These are phyloP conservation scores for Mycena indigotica DNA, from an alignment of 768 basidiomycete species.

Conservation along the genomic window DNA sequence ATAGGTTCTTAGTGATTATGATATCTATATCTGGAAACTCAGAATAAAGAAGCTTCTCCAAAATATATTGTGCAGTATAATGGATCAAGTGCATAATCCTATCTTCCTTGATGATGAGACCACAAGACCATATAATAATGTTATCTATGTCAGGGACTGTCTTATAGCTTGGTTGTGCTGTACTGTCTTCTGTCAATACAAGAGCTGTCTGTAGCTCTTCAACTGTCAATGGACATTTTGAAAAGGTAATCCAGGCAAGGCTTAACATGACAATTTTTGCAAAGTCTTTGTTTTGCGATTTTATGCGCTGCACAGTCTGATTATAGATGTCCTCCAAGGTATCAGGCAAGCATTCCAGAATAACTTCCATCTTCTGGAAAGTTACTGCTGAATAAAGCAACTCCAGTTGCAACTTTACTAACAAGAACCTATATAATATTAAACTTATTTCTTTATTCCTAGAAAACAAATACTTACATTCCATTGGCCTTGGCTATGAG, in stretches of 20 bases:
- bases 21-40: no score
- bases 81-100: no score
- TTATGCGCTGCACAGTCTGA: neutral
- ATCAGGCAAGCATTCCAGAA: neutral
- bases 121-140: no score
- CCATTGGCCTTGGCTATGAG: neutral
- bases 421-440: neutral
- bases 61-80: no score
- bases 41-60: no score
- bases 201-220: neutral
- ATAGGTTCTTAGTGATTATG: no score
- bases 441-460: neutral
- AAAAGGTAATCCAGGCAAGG: neutral
- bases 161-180: no score
- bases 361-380: neutral
- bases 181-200: no score
- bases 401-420: neutral
- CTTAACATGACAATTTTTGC: neutral
- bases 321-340: neutral
- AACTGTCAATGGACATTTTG: neutral
- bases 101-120: no score
- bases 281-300: neutral
- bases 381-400: neutral
- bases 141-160: no score
- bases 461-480: neutral